These are phyloP conservation scores for Phytophthora pinifolia DNA, from an alignment of 352 stramenopile genomes.

Conservation along the genomic window DNA sequence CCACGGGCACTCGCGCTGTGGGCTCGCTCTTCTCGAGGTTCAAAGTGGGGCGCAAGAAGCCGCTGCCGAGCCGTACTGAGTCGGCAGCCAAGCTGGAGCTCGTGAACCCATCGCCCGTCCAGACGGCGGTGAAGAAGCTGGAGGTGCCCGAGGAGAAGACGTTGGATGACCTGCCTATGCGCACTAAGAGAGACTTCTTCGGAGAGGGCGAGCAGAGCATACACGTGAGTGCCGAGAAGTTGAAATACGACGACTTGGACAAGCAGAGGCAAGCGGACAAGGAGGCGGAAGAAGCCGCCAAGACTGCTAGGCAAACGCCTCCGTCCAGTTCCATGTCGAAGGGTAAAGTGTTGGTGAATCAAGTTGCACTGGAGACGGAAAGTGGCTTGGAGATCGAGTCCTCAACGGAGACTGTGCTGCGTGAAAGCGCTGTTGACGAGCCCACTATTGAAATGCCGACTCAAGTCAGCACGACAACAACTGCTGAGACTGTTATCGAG, in stretches of 20 bases:
- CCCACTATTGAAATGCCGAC: neutral
- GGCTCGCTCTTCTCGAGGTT: slow-evolving; percentile 42
- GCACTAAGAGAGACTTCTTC: slow-evolving; percentile 27
- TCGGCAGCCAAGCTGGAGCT: slow-evolving; percentile 27
- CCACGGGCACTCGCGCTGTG: slow-evolving; percentile 25
- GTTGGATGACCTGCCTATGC: slow-evolving; percentile 22
- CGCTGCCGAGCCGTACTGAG: slow-evolving; percentile 27
- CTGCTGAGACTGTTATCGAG: slow-evolving; percentile 2
- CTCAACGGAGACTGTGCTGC: neutral
- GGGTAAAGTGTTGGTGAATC: slow-evolving; percentile 9
- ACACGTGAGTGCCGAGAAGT: slow-evolving; percentile 40
- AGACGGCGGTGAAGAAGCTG: slow-evolving; percentile 23
- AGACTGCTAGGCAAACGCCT: slow-evolving; percentile 2
- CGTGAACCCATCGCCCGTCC: slow-evolving; percentile 23
- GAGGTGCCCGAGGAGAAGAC: slow-evolving; percentile 32
- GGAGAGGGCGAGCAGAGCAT: slow-evolving; percentile 31
- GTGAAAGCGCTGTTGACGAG: neutral
- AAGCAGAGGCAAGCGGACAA: slow-evolving; percentile 23
- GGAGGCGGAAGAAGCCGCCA: slow-evolving; percentile 8
- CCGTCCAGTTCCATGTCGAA: slow-evolving; percentile 17
- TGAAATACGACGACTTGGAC: slow-evolving; percentile 28
- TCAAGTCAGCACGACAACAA: neutral
- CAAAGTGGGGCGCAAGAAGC: slow-evolving; percentile 37
- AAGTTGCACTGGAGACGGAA: too few species aligned
- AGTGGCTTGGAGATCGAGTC: neutral